Base-by-base conservation (phyloP, 75 land plant genomes). In the Larix kaempferi region DNA sequence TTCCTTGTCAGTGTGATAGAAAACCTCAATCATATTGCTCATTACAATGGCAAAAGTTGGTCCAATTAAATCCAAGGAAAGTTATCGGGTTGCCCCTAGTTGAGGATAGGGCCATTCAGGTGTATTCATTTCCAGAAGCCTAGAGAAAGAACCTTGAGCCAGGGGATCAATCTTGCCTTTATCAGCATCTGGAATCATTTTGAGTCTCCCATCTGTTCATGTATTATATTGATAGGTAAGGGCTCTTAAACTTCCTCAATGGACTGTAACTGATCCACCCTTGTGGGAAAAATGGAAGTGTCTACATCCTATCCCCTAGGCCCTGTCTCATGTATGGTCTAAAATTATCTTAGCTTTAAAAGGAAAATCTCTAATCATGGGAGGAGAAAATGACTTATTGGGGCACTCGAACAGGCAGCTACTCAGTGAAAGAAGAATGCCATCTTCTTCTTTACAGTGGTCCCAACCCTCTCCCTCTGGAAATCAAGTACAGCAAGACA, bases 61-160 rank as follows among this genome's bases (percentile, higher is more conserved):
- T 54, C 93, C 91, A 41, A 93, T 87, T 23, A 88, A 84, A 22
- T 98, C 98, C 44, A 93, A 82, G 14, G 94, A 81, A 2, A 94
- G 82, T 29, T 98, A 92, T 19, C 98, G 98, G 3, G 84, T 21
- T 10, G 90, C 89, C 17, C 98, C 99, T 83, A 93, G 77, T 13
- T 91, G 55, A 6, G 90, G 86, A 76, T 92, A 98, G 52, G 95
- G 94, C 98, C 98, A 98, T 58, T 98, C 99, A 3, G 99, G 95
- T 35, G 84, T 88, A 79, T 95, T 94, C 21, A 94, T 77, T 80
- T 93, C 93, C 62, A 98, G 82, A 72, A 98, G 85, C 11, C 95
- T 78, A 78, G 73, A 83, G 71, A 85, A 89, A 11, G 88, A 90
- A 1, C 89, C 90, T 37, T 81, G 71, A 0, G 90, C 84, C 5